Evolutionary conservation across 2,329 filamentous ascomycete genomes (phyloP).

Genomic region (Teratosphaeriaceae sp.): DNA sequence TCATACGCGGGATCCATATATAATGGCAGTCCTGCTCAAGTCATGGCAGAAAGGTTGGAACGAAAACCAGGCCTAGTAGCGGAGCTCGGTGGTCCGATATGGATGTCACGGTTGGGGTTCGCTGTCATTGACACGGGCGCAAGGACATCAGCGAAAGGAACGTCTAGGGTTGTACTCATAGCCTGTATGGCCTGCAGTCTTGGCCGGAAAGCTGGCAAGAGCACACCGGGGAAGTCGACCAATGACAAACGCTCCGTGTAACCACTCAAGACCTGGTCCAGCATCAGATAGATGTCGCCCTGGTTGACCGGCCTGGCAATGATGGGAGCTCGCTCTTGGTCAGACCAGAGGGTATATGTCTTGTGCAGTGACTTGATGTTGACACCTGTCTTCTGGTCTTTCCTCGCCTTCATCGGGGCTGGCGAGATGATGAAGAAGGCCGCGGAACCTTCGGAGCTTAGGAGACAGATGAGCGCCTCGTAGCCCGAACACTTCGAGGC

Average conservation of each 20-base stretch:
- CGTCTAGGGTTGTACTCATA: constrained; percentile 33
- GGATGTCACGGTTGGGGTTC: constrained; percentile 12
- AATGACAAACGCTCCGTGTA: constrained; percentile 27
- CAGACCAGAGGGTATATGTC: constrained; percentile 4
- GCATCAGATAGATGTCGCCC: constrained; percentile 3
- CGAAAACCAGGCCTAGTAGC: constrained; percentile 42
- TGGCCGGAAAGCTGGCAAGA: constrained; percentile 53
- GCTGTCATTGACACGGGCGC: constrained; percentile 16
- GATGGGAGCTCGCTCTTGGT: constrained; percentile 8
- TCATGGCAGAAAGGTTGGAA: constrained; percentile 37
- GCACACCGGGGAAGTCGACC: constrained; percentile 56
- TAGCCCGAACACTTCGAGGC: constrained; percentile 42
- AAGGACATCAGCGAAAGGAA: constrained; percentile 27
- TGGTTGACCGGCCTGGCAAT: constrained; percentile 11
- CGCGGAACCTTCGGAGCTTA: constrained; percentile 29
- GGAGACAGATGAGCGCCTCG: constrained; percentile 46
- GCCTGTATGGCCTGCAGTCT: constrained; percentile 51
- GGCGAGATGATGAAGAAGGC: constrained; percentile 23
- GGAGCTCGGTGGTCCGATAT: constrained; percentile 46
- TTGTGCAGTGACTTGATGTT: constrained; percentile 5
- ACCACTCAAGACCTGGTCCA: constrained; percentile 3
- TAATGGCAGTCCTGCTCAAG: constrained; percentile 12
- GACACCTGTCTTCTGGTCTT: not conserved
- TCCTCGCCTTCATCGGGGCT: not conserved
- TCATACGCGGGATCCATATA: constrained; percentile 1